phyloP scores from a whole-genome alignment of 2,329 filamentous ascomycete species.

The Fusarium pininemorale region DNA sequence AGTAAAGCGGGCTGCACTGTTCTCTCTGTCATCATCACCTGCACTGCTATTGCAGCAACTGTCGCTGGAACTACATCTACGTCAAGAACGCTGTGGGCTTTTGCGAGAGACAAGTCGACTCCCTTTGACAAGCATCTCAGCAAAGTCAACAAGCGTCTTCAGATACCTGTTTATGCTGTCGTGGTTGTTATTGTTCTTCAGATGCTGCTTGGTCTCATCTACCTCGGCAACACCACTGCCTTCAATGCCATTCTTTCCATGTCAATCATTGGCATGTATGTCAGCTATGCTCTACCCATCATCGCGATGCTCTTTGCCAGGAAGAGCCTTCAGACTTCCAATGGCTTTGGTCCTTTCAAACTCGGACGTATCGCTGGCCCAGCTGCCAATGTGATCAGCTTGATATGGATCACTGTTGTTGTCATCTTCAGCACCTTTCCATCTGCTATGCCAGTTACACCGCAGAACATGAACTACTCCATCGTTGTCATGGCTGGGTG shows the following conservation, averaged over 20 bases:
- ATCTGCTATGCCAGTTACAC: constrained; percentile 50
- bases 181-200: constrained; percentile 40
- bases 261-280: constrained; percentile 54
- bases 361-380: constrained; percentile 48
- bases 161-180: constrained; percentile 49
- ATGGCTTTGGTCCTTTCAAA: constrained; percentile 39
- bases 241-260: constrained; percentile 54
- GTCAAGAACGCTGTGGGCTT: constrained; percentile 51
- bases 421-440: constrained; percentile 59
- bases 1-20: constrained; percentile 40
- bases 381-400: constrained; percentile 51
- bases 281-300: constrained; percentile 54
- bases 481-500: constrained; percentile 54
- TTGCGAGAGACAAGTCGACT: constrained; percentile 50
- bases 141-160: constrained; percentile 42
- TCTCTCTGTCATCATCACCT: constrained; percentile 42
- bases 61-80: constrained; percentile 49
- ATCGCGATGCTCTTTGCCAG: constrained; percentile 50
- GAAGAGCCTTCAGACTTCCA: constrained; percentile 32
- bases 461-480: constrained; percentile 58
- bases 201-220: constrained; percentile 49
- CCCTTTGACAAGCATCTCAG: constrained; percentile 50
- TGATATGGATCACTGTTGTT: constrained; percentile 55
- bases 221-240: constrained; percentile 53
- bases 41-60: constrained; percentile 44